These are phyloP conservation scores for Penicillium canariense DNA, from an alignment of 495 filamentous ascomycete species.

Conservation along the genomic window DNA sequence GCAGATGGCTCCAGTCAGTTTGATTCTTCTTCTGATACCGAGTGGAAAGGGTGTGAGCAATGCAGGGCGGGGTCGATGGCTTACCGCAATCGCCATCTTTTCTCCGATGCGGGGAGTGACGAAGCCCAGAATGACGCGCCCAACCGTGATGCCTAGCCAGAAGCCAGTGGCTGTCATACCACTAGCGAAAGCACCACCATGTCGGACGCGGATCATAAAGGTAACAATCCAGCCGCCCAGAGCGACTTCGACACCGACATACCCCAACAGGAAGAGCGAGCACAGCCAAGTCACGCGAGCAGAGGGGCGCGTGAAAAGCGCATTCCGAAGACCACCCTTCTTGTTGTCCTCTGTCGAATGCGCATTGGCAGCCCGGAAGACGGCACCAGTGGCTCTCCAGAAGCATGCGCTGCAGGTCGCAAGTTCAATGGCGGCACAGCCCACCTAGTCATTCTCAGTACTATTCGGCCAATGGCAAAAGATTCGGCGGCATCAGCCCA, in stretches of 20 bases:
- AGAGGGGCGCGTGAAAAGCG: constrained; percentile 47
- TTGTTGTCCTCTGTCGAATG: constrained; percentile 28
- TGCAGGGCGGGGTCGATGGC: background rate
- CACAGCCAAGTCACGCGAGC: constrained; percentile 70
- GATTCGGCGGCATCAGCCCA: background rate
- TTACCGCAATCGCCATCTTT: constrained; percentile 53
- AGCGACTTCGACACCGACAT: constrained; percentile 83
- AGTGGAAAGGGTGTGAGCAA: background rate
- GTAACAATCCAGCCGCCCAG: constrained; percentile 71
- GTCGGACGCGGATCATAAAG: constrained; percentile 60
- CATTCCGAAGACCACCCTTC: constrained; percentile 53
- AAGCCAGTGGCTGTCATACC: constrained; percentile 66
- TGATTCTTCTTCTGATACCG: background rate
- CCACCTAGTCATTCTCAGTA: constrained; percentile 45
- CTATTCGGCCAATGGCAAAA: background rate
- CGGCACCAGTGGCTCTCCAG: constrained; percentile 62
- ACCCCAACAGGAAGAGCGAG: constrained; percentile 72
- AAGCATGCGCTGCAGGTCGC: constrained; percentile 55
- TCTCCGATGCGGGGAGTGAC: constrained; percentile 61
- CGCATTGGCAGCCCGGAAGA: constrained; percentile 52
- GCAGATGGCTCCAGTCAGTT: background rate
- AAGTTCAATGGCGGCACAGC: constrained; percentile 60
- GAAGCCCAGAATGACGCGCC: constrained; percentile 59
- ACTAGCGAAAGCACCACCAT: constrained; percentile 52
- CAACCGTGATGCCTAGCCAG: constrained; percentile 64